These are phyloP conservation scores for Phytophthora fragariaefolia DNA, from an alignment of 352 stramenopile species.

Conservation along the genomic window DNA sequence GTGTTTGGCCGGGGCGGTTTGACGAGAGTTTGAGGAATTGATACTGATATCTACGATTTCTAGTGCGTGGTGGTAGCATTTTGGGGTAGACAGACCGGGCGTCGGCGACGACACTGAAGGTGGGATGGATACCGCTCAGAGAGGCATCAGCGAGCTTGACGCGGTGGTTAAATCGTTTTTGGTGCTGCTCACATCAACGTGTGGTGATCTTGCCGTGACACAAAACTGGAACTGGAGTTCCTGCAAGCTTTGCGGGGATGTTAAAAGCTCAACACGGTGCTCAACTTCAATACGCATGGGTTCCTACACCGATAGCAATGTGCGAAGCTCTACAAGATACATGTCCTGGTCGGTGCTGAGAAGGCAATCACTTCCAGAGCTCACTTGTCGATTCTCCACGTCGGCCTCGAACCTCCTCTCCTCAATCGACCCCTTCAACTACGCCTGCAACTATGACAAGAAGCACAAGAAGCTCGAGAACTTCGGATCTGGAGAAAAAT, in stretches of 20 bases:
- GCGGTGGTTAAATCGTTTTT: background rate
- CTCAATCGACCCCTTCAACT: background rate
- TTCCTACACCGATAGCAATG: background rate
- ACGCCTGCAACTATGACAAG: background rate
- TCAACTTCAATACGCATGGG: background rate
- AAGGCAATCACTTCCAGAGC: background rate
- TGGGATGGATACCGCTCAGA: background rate
- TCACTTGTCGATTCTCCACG: background rate
- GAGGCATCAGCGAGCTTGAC: background rate
- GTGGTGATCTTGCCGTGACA: background rate
- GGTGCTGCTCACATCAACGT: background rate
- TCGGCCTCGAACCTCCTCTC: background rate
- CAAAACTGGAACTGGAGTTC: background rate
- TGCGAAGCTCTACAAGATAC: background rate
- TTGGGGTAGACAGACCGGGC: too few relatives aligned
- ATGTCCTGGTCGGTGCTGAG: background rate
- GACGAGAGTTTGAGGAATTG: too few relatives aligned
- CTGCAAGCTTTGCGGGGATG: background rate
- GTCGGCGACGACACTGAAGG: too few relatives aligned
- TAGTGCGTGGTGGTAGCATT: too few relatives aligned
- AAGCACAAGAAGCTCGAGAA: background rate
- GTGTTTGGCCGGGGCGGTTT: too few relatives aligned
- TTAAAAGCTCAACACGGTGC: background rate
- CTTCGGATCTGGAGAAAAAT: constrained; percentile 1
- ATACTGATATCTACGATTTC: too few relatives aligned